Base-by-base conservation (phyloP, 2,329 filamentous ascomycete species). In the Talaromyces sp. region DNA sequence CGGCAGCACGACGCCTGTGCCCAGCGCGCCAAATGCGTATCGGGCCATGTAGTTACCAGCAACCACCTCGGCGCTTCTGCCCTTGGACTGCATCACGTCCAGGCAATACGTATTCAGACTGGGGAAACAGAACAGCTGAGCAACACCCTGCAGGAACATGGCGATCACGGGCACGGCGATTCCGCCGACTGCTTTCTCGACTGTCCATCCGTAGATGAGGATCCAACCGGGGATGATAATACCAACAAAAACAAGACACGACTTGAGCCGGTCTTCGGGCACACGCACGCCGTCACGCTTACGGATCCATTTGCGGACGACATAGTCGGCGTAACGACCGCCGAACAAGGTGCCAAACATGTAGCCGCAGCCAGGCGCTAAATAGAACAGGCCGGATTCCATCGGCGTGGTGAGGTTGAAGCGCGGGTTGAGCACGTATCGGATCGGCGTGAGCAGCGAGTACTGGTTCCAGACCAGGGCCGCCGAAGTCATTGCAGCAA, bases 21-120 rank as follows among this genome's bases (percentile, higher is more conserved):
- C 89, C 4, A 85, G 75, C 11, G 89, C 90, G 0, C 87, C 90
- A 66, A 92, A 89, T 6, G 92, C 70, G 72, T 93, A 95, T 6
- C 91, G 81, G 57, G 90, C 80, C 68, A 92, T 86, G 73, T 93
- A 95, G 72, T 93, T 95, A 0, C 89, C 89, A 0, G 90, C 89
- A 51, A 91, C 85, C 3, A 93, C 89, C 69, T 95, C 90, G 3
- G 88, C 85, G 51, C 85, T 85, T 32, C 84, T 79, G 1, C 81
- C 81, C 25, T 70, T 72, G 2, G 73, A 70, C 65, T 88, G 88
- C 87, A 93, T 91, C 13, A 93, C 90, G 72, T 95, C 90, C 47
- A 95, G 75, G 71, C 90, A 93, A 75, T 95, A 93, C 0, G 89
- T 90, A 72, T 93, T 92, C 64, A 93, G 72, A 55, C 84, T 85